Evolutionary conservation across 176 grass and related monocot species (phyloP), one percentile per base, ranked within the genome.

Genomic region (Eleusine coracana): DNA sequence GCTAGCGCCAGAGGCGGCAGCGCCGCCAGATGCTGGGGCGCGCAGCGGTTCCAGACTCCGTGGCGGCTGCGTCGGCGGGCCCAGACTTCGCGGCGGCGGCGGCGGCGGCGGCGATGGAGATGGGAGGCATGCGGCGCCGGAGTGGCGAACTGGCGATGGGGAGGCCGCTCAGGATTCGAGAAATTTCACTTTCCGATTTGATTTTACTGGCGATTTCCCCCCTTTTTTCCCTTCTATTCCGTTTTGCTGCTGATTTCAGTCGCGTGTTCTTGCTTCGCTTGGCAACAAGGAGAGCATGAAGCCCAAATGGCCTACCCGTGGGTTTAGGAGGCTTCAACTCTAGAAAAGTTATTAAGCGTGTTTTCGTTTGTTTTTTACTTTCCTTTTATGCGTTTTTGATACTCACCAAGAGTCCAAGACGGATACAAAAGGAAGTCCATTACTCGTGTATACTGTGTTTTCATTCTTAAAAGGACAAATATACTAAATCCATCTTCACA

Each of bases 171-270:
- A 31, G 77, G 83, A 79, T 82, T 78, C 28, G 21, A 82, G 83
- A 80, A 84, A 88, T 86, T 77, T 88, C 77, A 82, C 68, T 85
- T 63, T 76, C 44, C 29, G 64, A 85, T 81, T 83, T 73, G 5
- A 68, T 91, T 83, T 86, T 86, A 55, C 48, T 78, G 63, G 28
- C 80, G 74, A 27, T 52, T 72, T 77, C 56, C 52, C 3, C 71
- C 41, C 78, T 17, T 38, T n/a, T 76, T 73, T 31, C 78, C 29
- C 16, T 67, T 73, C 48, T 31, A 20, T 58, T 74, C 64, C 65
- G 36, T 69, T 31, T 65, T 54, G 59, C 58, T 56, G 46, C 48
- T 83, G 76, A 9, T 75, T 83, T 85, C 80, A 64, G 28, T 87
- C 58, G 38, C 65, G 38, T 76, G 23, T 37, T 63, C 21, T 78